Percentiles rank a stretch among this genome's conserved stretches.
Conservation (phyloP, 2,329 filamentous ascomycete genomes). For the Rhynchosporium secalis region DNA sequence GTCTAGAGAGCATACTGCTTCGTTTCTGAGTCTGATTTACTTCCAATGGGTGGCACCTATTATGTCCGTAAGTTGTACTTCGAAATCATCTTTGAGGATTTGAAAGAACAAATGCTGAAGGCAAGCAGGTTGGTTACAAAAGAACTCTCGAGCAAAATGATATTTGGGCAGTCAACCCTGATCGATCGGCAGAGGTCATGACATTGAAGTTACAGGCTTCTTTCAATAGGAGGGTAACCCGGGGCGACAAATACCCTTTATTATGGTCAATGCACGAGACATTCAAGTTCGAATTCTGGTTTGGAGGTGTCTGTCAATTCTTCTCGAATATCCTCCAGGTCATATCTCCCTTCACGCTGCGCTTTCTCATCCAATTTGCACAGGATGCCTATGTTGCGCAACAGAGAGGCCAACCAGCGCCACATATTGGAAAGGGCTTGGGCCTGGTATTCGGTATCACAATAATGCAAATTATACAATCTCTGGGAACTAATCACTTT, state of each 20-base stretch:
- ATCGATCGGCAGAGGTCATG: constrained; percentile 70
- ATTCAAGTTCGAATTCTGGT: constrained; percentile 79
- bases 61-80: constrained; percentile 64
- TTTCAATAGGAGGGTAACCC: constrained; percentile 67
- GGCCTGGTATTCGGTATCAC: constrained; percentile 84
- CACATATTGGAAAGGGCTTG: constrained; percentile 72
- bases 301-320: constrained; percentile 78
- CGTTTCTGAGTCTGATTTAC: constrained; percentile 71
- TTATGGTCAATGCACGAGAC: constrained; percentile 83
- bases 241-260: constrained; percentile 72
- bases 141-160: constrained; percentile 81
- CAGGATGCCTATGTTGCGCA: constrained; percentile 73
- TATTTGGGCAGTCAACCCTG: constrained; percentile 85
- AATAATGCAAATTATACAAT: constrained; percentile 80
- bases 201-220: constrained; percentile 64
- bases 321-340: constrained; percentile 74
- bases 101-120: constrained; percentile 25
- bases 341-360: constrained; percentile 79
- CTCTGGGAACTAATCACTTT: constrained; percentile 82
- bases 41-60: constrained; percentile 91
- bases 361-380: constrained; percentile 85
- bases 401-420: constrained; percentile 51
- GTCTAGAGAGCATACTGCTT: constrained; percentile 71
- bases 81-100: not conserved
- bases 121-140: constrained; percentile 73